A percentile compares a stretch with the other conserved stretches of the same genome.
These are phyloP conservation scores for Lactarius quietus DNA, from an alignment of 768 basidiomycete species.

Conservation along the genomic window DNA sequence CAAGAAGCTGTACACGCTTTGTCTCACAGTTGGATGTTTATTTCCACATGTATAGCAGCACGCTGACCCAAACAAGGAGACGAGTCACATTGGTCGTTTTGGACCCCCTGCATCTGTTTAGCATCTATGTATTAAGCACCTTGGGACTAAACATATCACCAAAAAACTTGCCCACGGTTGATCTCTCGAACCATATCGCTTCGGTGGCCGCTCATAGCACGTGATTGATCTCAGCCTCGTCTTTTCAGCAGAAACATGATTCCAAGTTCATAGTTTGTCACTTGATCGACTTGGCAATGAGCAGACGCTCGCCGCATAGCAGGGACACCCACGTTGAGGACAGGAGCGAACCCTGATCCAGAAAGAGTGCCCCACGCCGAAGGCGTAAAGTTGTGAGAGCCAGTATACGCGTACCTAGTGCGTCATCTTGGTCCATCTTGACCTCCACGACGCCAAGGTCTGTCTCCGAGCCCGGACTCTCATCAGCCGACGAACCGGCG, in stretches of 20 bases:
- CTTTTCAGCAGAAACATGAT: slow-evolving; percentile 68
- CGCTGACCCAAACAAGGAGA: no score
- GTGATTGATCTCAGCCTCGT: slow-evolving; percentile 53
- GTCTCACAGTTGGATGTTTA: no score
- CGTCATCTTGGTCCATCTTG: slow-evolving; percentile 32
- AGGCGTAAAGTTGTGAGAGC: slow-evolving; percentile 89
- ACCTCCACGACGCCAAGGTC: slow-evolving; percentile 37
- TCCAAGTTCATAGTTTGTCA: slow-evolving; percentile 86
- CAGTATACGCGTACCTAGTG: slow-evolving; percentile 79
- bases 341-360: slow-evolving; percentile 65
- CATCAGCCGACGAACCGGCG: not conserved
- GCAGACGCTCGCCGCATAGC: not conserved
- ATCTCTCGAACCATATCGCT: slow-evolving; percentile 62
- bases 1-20: no score
- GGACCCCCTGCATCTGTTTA: slow-evolving; percentile 31
- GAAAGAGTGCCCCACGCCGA: slow-evolving; percentile 86
- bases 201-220: slow-evolving; percentile 78
- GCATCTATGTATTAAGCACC: not conserved
- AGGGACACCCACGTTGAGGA: slow-evolving; percentile 58
- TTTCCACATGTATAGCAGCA: no score
- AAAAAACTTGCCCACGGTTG: slow-evolving; percentile 69
- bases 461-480: slow-evolving; percentile 1
- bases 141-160: not conserved
- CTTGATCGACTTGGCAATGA: slow-evolving; percentile 38
- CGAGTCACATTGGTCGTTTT: no score